phyloP scores from a whole-genome alignment of 345 rosid species.

The Boechera divaricarpa region DNA sequence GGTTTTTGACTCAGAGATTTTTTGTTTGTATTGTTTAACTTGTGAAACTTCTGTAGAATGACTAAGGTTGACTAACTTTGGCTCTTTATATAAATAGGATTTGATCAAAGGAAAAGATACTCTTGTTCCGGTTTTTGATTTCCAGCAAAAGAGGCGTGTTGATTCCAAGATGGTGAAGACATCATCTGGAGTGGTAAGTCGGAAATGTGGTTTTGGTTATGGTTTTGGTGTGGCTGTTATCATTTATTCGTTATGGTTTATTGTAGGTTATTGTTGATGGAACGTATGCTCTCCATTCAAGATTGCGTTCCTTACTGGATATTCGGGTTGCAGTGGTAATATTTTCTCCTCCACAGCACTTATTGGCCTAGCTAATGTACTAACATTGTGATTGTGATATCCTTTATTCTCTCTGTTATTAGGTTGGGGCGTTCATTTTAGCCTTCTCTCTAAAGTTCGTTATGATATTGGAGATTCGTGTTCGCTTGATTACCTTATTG shows the following conservation, averaged over 20 bases:
- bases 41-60: background rate
- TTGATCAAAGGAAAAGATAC: conserved; percentile 76
- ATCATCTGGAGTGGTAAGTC: conserved; percentile 83
- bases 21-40: background rate
- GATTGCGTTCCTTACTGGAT: conserved; percentile 94
- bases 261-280: conserved; percentile 97
- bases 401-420: conserved; percentile 35
- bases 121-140: conserved; percentile 82
- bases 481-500: conserved; percentile 92
- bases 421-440: conserved; percentile 99
- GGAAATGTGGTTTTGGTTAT: conserved; percentile 21
- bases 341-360: conserved; percentile 29
- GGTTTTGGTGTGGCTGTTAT: conserved; percentile 29
- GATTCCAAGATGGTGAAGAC: conserved; percentile 66
- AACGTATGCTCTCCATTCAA: conserved; percentile 90
- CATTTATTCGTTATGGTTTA: conserved; percentile 8
- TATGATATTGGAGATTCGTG: conserved; percentile 96
- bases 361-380: conserved; percentile 25
- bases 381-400: background rate
- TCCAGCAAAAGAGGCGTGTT: conserved; percentile 72
- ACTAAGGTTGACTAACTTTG: conserved; percentile 22
- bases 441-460: conserved; percentile 96
- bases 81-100: conserved; percentile 61
- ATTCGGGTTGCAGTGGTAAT: conserved; percentile 99
- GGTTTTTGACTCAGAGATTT: conserved; percentile 46